Base-by-base conservation (phyloP, 2,329 filamentous ascomycete genomes). In the Xylaria sp. region DNA sequence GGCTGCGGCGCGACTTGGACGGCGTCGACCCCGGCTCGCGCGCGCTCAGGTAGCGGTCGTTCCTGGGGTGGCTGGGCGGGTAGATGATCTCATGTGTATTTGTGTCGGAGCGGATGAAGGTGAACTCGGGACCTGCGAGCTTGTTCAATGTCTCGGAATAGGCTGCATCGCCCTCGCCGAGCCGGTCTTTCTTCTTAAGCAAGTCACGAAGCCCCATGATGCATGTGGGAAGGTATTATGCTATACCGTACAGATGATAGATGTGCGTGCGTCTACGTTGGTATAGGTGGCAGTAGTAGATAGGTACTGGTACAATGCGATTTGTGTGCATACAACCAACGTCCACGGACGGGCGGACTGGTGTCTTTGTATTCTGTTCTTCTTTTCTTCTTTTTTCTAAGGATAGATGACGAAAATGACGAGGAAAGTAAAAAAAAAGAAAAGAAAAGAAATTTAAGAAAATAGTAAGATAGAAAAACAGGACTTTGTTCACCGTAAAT, bases 51-150 rank as follows among this genome's bases (percentile, higher is more conserved):
- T 77, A 75, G 67, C 78, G 73, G 69, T 78, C 76, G 60, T 57
- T 71, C 47, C 69, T 70, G 72, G 72, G 76, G 71, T 74, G 76
- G 74, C 71, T 78, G 6, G 93, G 92, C 11, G 93, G 92, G 64
- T 89, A 84, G 78, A 97, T 93, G 72, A 91, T 83, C 79, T 98
- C 93, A 78, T 94, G 88, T 1, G 90, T 89, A 72, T 89, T 82
- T 0, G 94, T 97, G 77, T 97, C 95, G 72, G 93, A 91, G 69
- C 94, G 91, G 76, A 96, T 86, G 82, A 98, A 93, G 71, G 86
- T 93, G 82, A 98, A 93, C 73, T 92, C 89, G 65, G 91, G 90
- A 1, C 84, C 78, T 60, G 78, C 77, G 48, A 82, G 77, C 63
- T 74, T 78, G 53, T 78, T 73, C 61, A 80, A 75, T 21, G 81